Evolutionary conservation across 768 basidiomycete species (phyloP), one percentile per base, ranked within the genome.

Genomic region (Auricularia sp.): DNA sequence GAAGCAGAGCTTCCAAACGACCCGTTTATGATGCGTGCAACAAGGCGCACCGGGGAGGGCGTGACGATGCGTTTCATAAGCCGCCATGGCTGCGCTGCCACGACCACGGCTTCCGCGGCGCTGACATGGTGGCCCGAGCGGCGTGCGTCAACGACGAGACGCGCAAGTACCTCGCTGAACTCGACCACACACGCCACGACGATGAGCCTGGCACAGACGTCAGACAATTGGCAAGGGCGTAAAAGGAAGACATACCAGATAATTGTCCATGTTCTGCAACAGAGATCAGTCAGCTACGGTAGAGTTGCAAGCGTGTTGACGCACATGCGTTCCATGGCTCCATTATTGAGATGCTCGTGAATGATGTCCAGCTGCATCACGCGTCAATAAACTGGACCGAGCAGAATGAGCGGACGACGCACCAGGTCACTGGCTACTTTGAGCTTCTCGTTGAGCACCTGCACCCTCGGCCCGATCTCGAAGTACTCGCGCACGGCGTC

Each of bases 401-500:
- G 63, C 59, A 62, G 65, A 61, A 33, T 33, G 58, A 36, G 44
- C 47, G n/a, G 58, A 65, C 39, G 8, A 42, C 39, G 39, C 39
- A 42, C 39, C 58, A 43, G 83, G 76, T 93, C 93, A 68, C 90
- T 90, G 14, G 91, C 90, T 6, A 94, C 89, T 3, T 84, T 87
- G 43, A 97, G 76, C 67, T 91, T 89, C 72, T 96, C 94, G 72
- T 95, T 96, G 68, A 98, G 74, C 11, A 87, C 88, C 72, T 87
- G 84, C 36, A 95, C 93, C 42, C 95, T 75, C 3, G 81, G 84
- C 42, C 84, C 85, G 62, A 97, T 93, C 74, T 98, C 95, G 83
- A 97, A 92, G 71, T 98, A 98, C 69, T 94, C 94, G 64, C 93
- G 79, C 59, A 95, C 93, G 0, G 93, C 93, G 68, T 93, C 91